phyloP scores from a whole-genome alignment of 2,329 filamentous ascomycete species.

The Colletotrichum cereale region DNA sequence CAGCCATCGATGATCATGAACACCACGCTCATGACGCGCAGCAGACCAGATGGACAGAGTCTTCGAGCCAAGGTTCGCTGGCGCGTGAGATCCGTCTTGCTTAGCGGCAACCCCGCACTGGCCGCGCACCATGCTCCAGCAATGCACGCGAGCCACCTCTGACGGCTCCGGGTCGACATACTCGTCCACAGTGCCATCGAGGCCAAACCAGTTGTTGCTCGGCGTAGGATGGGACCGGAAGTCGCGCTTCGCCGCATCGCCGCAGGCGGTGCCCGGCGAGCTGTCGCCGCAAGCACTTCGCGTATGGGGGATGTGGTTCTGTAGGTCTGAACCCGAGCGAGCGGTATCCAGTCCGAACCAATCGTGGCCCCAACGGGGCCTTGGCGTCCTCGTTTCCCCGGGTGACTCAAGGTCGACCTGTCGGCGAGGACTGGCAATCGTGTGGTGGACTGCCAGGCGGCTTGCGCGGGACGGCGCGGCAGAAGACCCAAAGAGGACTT shows the following conservation, averaged over 20 bases:
- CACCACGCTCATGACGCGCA: conserved; percentile 13
- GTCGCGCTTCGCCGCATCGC: conserved; percentile 7
- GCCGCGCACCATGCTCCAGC: conserved; percentile 9
- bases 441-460: neutral
- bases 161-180: conserved; percentile 3
- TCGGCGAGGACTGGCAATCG: neutral
- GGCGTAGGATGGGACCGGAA: neutral
- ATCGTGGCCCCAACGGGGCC: conserved; percentile 23
- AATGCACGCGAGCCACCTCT: conserved; percentile 4
- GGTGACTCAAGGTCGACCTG: neutral
- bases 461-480: conserved; percentile 3
- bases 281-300: neutral
- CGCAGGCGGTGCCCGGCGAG: neutral
- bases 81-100: conserved; percentile 21
- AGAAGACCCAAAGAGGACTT: conserved; percentile 40
- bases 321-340: neutral
- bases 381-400: neutral
- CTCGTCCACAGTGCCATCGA: conserved; percentile 26
- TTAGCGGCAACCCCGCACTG: conserved; percentile 30
- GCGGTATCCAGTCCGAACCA: conserved; percentile 37
- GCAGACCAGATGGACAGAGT: conserved; percentile 14
- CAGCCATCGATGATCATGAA: conserved; percentile 30
- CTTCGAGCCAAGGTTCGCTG: conserved; percentile 22
- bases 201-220: conserved; percentile 37
- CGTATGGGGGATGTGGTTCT: neutral